phyloP scores from a whole-genome alignment of 139 green algal genomes.

The Eudorina sp. region DNA sequence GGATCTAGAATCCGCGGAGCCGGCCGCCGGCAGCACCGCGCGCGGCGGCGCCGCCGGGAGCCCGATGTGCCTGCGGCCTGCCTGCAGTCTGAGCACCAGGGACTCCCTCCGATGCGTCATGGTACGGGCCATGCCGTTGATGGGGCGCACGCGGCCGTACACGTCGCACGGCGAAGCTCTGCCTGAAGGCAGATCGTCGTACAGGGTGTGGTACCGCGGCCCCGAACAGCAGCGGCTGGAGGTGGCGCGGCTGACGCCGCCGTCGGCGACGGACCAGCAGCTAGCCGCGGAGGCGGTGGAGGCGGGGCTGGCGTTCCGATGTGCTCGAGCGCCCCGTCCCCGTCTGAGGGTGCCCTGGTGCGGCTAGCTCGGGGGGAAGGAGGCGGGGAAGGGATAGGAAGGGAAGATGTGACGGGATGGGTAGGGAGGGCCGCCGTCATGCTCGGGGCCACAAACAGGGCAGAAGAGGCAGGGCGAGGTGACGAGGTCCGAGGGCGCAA shows the following conservation, averaged over 20 bases:
- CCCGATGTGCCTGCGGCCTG: not conserved
- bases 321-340: not conserved
- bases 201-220: constrained; percentile 14
- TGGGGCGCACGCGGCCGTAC: constrained; percentile 13
- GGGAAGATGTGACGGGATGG: too few species aligned
- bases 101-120: not conserved
- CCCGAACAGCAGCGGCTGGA: constrained; percentile 13
- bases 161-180: not conserved
- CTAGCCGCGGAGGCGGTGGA: not conserved
- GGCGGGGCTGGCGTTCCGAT: not conserved
- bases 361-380: too few species aligned
- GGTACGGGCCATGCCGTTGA: not conserved
- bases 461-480: too few species aligned
- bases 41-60: too few species aligned
- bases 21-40: not conserved
- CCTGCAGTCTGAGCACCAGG: not conserved
- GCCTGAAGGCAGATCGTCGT: not conserved
- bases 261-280: not conserved
- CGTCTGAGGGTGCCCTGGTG: not conserved
- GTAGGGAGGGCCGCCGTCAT: too few species aligned
- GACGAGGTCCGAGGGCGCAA: too few species aligned
- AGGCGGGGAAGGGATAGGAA: not conserved
- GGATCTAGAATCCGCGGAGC: too few species aligned
- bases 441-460: too few species aligned
- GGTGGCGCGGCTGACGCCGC: not conserved